phyloP scores from a whole-genome alignment of 352 stramenopile species.

The Elongisporangium senticosum region DNA sequence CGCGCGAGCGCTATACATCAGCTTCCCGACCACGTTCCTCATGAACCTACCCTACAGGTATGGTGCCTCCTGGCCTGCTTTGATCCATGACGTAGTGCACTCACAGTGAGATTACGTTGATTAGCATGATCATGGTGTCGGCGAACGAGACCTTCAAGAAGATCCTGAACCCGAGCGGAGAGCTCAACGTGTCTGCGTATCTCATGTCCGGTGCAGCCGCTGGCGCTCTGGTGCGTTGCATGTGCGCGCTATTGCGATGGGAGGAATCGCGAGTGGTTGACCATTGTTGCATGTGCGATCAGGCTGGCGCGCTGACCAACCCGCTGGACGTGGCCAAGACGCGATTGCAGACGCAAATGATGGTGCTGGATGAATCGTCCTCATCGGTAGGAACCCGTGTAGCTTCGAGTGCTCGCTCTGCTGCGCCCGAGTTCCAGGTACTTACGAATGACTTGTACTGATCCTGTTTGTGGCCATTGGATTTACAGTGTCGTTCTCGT shows the following conservation, averaged over 20 bases:
- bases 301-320: slow-evolving; percentile 90
- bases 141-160: slow-evolving; percentile 97
- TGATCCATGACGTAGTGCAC: neutral
- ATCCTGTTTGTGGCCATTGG: slow-evolving; percentile 30
- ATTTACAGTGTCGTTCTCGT: slow-evolving; percentile 67
- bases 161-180: slow-evolving; percentile 82
- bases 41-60: slow-evolving; percentile 98
- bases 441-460: slow-evolving; percentile 21
- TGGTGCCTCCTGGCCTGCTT: neutral
- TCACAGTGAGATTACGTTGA: neutral
- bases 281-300: neutral
- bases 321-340: slow-evolving; percentile 99
- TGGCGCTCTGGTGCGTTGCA: slow-evolving; percentile 81
- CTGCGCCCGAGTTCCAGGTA: slow-evolving; percentile 48
- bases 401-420: slow-evolving; percentile 15
- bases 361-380: slow-evolving; percentile 45
- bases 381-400: slow-evolving; percentile 38
- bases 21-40: slow-evolving; percentile 96
- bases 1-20: slow-evolving; percentile 87
- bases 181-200: slow-evolving; percentile 88
- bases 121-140: slow-evolving; percentile 96
- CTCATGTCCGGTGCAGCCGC: slow-evolving; percentile 91
- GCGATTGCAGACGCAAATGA: slow-evolving; percentile 92
- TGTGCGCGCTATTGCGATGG: neutral
- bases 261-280: neutral